phyloP scores from a whole-genome alignment of 148 eudicot genomes.

The Rhododendron ovatum region DNA sequence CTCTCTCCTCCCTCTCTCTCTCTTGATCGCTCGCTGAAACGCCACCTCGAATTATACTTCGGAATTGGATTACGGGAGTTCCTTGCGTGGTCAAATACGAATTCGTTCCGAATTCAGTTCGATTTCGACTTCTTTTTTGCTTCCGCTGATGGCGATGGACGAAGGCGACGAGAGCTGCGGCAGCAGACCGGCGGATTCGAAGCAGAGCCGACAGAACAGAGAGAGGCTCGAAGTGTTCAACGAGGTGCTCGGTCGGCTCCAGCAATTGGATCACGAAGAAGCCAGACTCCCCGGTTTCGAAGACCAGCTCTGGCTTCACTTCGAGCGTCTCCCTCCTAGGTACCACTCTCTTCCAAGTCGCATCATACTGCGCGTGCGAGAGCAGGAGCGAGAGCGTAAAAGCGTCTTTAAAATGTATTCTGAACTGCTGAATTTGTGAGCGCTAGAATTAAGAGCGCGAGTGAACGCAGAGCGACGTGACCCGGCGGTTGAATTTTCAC shows the following conservation, averaged over 20 bases:
- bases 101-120: neutral
- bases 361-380: too few relatives aligned
- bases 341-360: neutral
- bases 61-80: neutral
- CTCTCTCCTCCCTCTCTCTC: neutral
- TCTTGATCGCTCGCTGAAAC: neutral
- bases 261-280: constrained; percentile 32
- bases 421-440: neutral
- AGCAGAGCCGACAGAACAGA: constrained; percentile 14
- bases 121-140: neutral
- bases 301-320: constrained; percentile 62
- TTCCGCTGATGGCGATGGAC: constrained; percentile 40
- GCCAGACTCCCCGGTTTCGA: constrained; percentile 42
- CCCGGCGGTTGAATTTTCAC: neutral
- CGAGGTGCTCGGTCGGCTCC: constrained; percentile 41
- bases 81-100: neutral
- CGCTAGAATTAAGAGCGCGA: neutral
- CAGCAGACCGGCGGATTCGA: constrained; percentile 36
- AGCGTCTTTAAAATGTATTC: too few relatives aligned
- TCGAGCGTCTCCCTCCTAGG: constrained; percentile 61
- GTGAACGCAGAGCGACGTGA: neutral
- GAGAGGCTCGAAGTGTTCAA: constrained; percentile 40
- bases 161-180: constrained; percentile 60
- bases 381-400: too few relatives aligned
- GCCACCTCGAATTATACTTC: neutral